Base-by-base conservation (phyloP, 2,329 filamentous ascomycete species). In the Epichloe glyceriae region DNA sequence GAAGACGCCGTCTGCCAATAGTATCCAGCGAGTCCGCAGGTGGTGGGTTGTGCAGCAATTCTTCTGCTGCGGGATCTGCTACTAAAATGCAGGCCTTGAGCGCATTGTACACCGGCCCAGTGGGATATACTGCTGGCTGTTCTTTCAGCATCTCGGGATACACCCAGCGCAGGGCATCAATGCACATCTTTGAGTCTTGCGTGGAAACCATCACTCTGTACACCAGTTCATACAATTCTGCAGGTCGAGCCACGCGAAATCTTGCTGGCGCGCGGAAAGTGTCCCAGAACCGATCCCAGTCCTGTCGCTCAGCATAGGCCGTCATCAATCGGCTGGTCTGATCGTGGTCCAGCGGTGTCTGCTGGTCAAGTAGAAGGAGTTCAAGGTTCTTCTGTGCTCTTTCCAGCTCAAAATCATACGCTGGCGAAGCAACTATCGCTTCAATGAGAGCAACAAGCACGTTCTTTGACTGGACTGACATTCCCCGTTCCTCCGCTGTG, bases 141-240 rank as follows among this genome's bases (percentile, higher is more conserved):
- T 86, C 82, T 45, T 66, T 62, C 17, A 69, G 54, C 77, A 86
- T 82, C 59, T 83, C 79, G 2, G 73, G 70, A n/a, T 78, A 70
- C 60, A 75, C 76, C 54, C 68, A 72, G n/a, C 71, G 73, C 54
- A 78, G 65, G 20, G 68, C 73, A 52, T 70, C 69, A 49, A 64
- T 70, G 61, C 70, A 80, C 54, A 67, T 62, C 46, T 52, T 58
- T 51, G 70, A 64, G 55, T 76, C 66, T 0, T 63, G 58, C 0
- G 72, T 71, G 4, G 67, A 60, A 1, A 74, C 72, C 49, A 81
- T 70, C 30, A 69, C 60, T 14, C 62, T 56, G 59, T 79, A 83
- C 26, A 81, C 66, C 35, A 74, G 65, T 3, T 67, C 62, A 59
- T 86, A 87, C 55, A 83, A 69, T 15, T 61, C 60, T n/a, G 67